phyloP scores from a whole-genome alignment of 2,329 filamentous ascomycete species.

The Triangularia verruculosa region DNA sequence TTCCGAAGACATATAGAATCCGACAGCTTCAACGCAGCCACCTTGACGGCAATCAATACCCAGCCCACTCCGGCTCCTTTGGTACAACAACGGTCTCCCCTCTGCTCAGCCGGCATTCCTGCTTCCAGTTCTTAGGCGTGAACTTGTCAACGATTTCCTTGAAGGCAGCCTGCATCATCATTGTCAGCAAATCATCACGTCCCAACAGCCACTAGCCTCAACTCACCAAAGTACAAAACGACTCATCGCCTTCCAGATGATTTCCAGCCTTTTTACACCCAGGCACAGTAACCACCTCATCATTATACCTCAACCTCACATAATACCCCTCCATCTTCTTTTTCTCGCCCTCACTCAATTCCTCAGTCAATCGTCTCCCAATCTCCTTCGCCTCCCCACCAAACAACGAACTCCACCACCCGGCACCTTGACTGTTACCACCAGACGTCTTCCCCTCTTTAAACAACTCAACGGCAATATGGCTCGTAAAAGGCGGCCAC shows the following conservation, averaged over 20 bases:
- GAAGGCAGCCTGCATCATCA: conserved; percentile 68
- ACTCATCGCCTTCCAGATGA: conserved; percentile 81
- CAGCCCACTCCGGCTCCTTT: conserved; percentile 48
- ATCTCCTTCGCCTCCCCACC: conserved; percentile 43
- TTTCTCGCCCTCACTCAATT: conserved; percentile 57
- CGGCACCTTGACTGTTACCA: conserved; percentile 25
- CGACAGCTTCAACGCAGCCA: no score
- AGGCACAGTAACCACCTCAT: conserved; percentile 74
- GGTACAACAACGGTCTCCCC: conserved; percentile 44
- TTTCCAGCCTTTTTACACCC: conserved; percentile 75
- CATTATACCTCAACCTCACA: conserved; percentile 89
- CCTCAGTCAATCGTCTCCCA: conserved; percentile 55
- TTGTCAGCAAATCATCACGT: conserved; percentile 3
- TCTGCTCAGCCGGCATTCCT: conserved; percentile 48
- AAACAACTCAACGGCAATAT: conserved; percentile 89
- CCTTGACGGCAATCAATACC: conserved; percentile 27
- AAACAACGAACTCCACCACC: conserved; percentile 36
- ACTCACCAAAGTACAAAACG: conserved; percentile 82
- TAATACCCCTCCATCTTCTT: conserved; percentile 70
- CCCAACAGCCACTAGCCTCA: not conserved
- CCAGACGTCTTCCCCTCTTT: conserved; percentile 43
- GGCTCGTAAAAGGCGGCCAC: conserved; percentile 94
- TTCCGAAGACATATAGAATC: no score
- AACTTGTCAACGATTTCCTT: conserved; percentile 90
- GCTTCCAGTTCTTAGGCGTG: conserved; percentile 75